Evolutionary conservation across 140 eudicot species (phyloP).

Genomic region (Artemisia princeps): DNA sequence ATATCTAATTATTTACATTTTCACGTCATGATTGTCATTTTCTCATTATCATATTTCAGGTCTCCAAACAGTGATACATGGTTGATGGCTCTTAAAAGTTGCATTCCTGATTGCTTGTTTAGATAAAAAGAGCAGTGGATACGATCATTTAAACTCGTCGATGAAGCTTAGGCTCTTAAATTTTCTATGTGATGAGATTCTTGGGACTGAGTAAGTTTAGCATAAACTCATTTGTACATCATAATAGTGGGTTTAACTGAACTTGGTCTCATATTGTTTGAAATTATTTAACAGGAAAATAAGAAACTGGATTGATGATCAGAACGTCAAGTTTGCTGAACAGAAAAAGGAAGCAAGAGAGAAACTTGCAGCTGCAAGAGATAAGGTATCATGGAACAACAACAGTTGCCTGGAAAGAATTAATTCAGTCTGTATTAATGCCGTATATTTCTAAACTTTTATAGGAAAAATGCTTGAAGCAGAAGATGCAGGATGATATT

Average conservation of each 20-base stretch:
- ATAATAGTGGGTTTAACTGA: no score
- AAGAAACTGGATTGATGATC: slow-evolving; percentile 45
- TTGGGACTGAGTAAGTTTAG: slow-evolving; percentile 48
- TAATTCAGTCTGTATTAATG: slow-evolving; percentile 2
- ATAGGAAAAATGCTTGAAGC: slow-evolving; percentile 49
- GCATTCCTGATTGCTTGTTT: slow-evolving; percentile 28
- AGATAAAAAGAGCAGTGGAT: slow-evolving; percentile 36
- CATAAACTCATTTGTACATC: slow-evolving; percentile 1
- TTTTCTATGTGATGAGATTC: slow-evolving; percentile 58
- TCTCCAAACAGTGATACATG: slow-evolving; percentile 40
- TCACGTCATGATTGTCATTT: background rate
- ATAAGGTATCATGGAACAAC: slow-evolving; percentile 38
- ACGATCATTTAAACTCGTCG: slow-evolving; percentile 37
- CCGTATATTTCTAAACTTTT: background rate
- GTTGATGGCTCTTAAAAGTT: slow-evolving; percentile 38
- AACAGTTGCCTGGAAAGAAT: background rate
- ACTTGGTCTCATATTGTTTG: background rate
- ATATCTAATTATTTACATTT: background rate
- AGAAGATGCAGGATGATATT: slow-evolving; percentile 47
- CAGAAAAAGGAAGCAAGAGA: slow-evolving; percentile 29
- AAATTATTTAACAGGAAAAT: slow-evolving; percentile 27
- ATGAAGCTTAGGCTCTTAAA: slow-evolving; percentile 43
- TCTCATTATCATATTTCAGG: slow-evolving; percentile 29
- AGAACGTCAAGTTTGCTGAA: slow-evolving; percentile 32
- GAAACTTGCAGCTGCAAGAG: slow-evolving; percentile 42